These are phyloP conservation scores for Sphaerobolus stellatus DNA, from an alignment of 1,284 basidiomycete genomes.

Conservation along the genomic window DNA sequence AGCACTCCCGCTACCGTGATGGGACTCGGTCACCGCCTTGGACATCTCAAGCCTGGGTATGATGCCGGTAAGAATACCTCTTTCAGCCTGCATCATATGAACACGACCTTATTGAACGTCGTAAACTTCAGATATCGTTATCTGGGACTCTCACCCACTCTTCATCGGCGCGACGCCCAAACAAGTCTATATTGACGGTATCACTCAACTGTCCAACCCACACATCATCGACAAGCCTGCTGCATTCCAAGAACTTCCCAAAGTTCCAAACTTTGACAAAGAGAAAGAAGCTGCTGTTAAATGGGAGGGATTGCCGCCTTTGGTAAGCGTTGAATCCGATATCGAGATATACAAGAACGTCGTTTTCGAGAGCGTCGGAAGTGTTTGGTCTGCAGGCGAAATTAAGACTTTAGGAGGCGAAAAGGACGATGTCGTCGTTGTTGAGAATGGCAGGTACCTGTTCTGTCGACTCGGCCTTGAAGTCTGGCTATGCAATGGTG, in stretches of 20 bases:
- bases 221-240: slow-evolving; percentile 45
- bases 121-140: slow-evolving; percentile 45
- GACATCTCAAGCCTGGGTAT: slow-evolving; percentile 60
- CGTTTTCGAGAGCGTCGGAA: slow-evolving; percentile 59
- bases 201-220: slow-evolving; percentile 54
- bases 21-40: slow-evolving; percentile 81
- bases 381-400: slow-evolving; percentile 34
- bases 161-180: slow-evolving; percentile 69
- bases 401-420: slow-evolving; percentile 10
- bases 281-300: slow-evolving; percentile 54
- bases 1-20: slow-evolving; percentile 74
- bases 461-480: slow-evolving; percentile 8
- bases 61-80: slow-evolving; percentile 41
- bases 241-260: slow-evolving; percentile 47
- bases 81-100: background rate
- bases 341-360: slow-evolving; percentile 35
- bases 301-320: slow-evolving; percentile 66
- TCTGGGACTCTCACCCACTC: slow-evolving; percentile 80
- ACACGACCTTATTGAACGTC: background rate
- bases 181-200: slow-evolving; percentile 73
- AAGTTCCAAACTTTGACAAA: slow-evolving; percentile 58
- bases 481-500: slow-evolving; percentile 23
- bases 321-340: slow-evolving; percentile 35
- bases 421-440: slow-evolving; percentile 37
- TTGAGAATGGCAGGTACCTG: slow-evolving; percentile 35